Conservation (phyloP, 306 rosid species). For the Cicer yamashitae region DNA sequence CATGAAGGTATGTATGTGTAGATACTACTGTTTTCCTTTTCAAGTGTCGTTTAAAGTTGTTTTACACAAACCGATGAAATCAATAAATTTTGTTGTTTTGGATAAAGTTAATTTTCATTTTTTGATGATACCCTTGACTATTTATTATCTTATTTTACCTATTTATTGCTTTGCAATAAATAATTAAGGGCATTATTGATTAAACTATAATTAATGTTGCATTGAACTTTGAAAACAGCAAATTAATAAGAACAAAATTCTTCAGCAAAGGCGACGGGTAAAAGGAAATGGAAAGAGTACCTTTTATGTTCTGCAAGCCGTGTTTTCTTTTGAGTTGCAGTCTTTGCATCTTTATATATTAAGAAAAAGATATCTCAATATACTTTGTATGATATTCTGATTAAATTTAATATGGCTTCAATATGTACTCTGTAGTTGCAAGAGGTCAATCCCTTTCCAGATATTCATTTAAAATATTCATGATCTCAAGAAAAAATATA, state of each 20-base stretch:
- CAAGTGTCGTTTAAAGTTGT: too few species aligned
- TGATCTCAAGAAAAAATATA: slow-evolving; percentile 21
- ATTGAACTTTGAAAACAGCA: too few species aligned
- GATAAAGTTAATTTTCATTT: too few species aligned
- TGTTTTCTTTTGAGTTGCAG: neutral
- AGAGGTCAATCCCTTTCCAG: slow-evolving; percentile 23
- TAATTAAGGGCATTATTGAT: too few species aligned
- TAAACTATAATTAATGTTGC: too few species aligned
- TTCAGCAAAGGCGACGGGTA: too few species aligned
- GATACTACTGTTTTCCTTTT: neutral
- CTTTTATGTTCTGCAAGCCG: neutral
- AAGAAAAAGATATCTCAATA: slow-evolving; percentile 31
- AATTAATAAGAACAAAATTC: too few species aligned
- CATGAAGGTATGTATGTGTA: slow-evolving; percentile 72
- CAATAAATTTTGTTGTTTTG: too few species aligned
- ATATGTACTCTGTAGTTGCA: slow-evolving; percentile 19
- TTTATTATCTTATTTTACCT: too few species aligned
- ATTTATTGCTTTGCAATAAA: too few species aligned
- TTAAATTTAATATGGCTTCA: neutral
- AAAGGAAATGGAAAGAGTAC: neutral
- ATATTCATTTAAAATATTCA: neutral
- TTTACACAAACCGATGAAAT: too few species aligned
- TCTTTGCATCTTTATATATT: slow-evolving; percentile 20
- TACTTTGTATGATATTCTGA: neutral
- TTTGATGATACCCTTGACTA: too few species aligned